A percentile compares a stretch with the other conserved stretches of the same genome.
These are phyloP conservation scores for Kitagawia praeruptora DNA, from an alignment of 129 eudicot genomes.

Conservation along the genomic window DNA sequence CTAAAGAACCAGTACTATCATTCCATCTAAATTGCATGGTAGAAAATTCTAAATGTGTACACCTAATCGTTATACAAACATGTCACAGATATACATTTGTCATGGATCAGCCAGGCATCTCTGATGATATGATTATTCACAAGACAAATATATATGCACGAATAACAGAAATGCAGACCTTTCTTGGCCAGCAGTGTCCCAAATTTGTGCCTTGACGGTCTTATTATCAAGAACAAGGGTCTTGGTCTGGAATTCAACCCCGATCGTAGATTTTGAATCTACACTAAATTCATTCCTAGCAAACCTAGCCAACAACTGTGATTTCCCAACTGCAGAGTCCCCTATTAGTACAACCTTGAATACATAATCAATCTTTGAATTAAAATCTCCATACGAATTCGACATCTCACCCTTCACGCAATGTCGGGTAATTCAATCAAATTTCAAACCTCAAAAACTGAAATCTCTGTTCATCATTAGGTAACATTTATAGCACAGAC, in stretches of 20 bases:
- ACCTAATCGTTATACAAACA: not conserved
- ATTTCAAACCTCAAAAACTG: not conserved
- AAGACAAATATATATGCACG: not conserved
- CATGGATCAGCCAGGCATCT: not conserved
- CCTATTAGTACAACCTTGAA: constrained; percentile 60
- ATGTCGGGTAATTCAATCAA: not conserved
- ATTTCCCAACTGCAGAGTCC: constrained; percentile 62
- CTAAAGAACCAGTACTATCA: not conserved
- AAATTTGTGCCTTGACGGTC: constrained; percentile 50
- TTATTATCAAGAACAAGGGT: constrained; percentile 43
- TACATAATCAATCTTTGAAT: constrained; percentile 45
- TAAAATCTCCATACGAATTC: constrained; percentile 28
- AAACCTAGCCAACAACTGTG: constrained; percentile 52
- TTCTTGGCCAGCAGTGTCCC: constrained; percentile 74
- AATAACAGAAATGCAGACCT: constrained; percentile 28
- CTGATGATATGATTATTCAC: not conserved
- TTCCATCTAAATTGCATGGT: not conserved
- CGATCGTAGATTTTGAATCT: constrained; percentile 61
- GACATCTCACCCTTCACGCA: constrained; percentile 8
- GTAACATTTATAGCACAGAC: not conserved
- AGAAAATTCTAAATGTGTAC: not conserved
- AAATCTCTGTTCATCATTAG: not conserved
- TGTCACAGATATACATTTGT: not conserved
- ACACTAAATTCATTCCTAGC: constrained; percentile 42
- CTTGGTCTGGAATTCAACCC: constrained; percentile 59